A percentile compares a stretch with the other conserved stretches of the same genome.
Conservation (phyloP, 2,329 filamentous ascomycete species). For the Paecilomyces sp. region DNA sequence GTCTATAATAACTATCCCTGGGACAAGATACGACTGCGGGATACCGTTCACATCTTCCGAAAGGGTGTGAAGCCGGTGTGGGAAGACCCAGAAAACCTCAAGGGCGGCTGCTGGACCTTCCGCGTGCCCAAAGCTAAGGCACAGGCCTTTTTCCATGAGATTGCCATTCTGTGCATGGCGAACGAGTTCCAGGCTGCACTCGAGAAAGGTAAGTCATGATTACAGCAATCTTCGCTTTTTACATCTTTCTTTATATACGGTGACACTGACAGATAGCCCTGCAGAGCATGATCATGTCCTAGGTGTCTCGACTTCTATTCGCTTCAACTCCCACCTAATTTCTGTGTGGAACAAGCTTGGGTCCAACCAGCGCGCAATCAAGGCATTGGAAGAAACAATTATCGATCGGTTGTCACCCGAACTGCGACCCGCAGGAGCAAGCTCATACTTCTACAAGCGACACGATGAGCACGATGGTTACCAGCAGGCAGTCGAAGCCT, state of each 20-base stretch:
- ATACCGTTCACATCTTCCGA: constrained; percentile 75
- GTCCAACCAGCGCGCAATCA: constrained; percentile 69
- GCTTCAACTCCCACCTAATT: constrained; percentile 83
- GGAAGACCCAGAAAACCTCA: constrained; percentile 80
- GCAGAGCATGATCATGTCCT: constrained; percentile 76
- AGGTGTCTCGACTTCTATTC: constrained; percentile 77
- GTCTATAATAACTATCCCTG: constrained; percentile 77
- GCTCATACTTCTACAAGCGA: constrained; percentile 67
- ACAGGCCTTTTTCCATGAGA: constrained; percentile 41
- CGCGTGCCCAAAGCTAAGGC: constrained; percentile 69
- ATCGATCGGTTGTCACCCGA: constrained; percentile 66
- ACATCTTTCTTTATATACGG: not conserved
- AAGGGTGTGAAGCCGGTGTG: constrained; percentile 68
- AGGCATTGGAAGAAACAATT: constrained; percentile 65
- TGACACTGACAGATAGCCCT: not conserved
- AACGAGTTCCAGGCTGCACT: constrained; percentile 53
- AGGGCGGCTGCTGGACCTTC: constrained; percentile 89
- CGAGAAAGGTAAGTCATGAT: constrained; percentile 61
- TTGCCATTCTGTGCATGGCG: constrained; percentile 27
- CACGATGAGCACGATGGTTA: constrained; percentile 84
- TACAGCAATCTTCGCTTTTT: not conserved
- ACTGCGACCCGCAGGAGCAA: constrained; percentile 58
- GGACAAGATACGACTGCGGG: constrained; percentile 66
- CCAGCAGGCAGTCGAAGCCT: constrained; percentile 38
- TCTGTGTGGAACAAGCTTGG: constrained; percentile 91